phyloP scores from a whole-genome alignment of 768 basidiomycete species.

The Amanita exitialis region DNA sequence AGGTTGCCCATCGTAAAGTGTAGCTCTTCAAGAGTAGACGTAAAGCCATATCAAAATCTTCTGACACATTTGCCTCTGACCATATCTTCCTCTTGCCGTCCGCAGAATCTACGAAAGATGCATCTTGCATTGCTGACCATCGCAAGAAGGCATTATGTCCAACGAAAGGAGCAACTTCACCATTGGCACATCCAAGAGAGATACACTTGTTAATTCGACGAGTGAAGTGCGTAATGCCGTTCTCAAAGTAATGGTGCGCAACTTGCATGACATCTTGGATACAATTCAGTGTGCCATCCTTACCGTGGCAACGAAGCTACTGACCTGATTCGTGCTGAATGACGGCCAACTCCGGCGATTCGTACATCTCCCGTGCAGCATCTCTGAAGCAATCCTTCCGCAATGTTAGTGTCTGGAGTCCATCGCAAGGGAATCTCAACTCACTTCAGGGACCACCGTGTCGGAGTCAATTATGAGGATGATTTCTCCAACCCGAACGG shows the following conservation, averaged over 20 bases:
- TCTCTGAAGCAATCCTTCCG: slow-evolving; percentile 77
- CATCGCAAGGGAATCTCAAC: background rate
- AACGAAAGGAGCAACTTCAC: slow-evolving; percentile 76
- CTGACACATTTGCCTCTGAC: slow-evolving; percentile 69
- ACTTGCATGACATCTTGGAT: slow-evolving; percentile 74
- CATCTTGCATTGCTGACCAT: slow-evolving; percentile 84
- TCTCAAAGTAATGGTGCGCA: slow-evolving; percentile 83
- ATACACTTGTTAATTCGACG: slow-evolving; percentile 80
- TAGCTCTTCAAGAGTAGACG: slow-evolving; percentile 62
- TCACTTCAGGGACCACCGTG: slow-evolving; percentile 62
- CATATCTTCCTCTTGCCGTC: slow-evolving; percentile 63
- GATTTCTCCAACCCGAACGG: slow-evolving; percentile 66
- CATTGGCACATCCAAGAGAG: slow-evolving; percentile 69
- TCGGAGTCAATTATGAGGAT: slow-evolving; percentile 79
- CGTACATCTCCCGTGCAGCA: slow-evolving; percentile 76
- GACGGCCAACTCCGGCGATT: slow-evolving; percentile 74
- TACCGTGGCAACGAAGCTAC: slow-evolving; percentile 10
- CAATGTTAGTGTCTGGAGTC: background rate
- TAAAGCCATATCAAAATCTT: slow-evolving; percentile 74
- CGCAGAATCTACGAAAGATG: slow-evolving; percentile 55
- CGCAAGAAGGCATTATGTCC: slow-evolving; percentile 84
- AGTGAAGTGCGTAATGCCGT: slow-evolving; percentile 85
- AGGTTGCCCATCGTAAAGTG: slow-evolving; percentile 75
- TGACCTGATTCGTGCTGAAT: slow-evolving; percentile 79
- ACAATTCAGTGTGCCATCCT: background rate